A percentile compares a stretch with the other conserved stretches of the same genome.
Evolutionary conservation across 768 basidiomycete genomes (phyloP).

Genomic region (Suillus subalutaceus): DNA sequence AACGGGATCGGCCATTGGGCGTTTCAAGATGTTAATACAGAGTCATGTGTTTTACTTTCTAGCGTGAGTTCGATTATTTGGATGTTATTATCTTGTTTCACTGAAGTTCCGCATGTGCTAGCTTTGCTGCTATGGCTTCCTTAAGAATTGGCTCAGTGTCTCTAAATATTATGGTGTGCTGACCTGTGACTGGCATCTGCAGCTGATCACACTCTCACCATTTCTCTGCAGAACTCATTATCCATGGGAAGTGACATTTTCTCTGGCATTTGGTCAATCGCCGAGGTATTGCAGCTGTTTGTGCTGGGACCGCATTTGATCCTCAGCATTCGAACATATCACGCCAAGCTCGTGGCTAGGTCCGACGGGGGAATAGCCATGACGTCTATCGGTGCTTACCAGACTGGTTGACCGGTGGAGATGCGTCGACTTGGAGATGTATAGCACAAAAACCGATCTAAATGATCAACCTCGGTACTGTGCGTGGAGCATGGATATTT

Average conservation of each 20-base stretch:
- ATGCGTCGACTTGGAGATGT: too few species aligned
- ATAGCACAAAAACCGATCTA: too few species aligned
- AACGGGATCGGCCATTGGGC: not conserved
- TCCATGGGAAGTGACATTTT: not conserved
- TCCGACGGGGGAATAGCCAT: too few species aligned
- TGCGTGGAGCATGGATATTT: too few species aligned
- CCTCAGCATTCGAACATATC: not conserved
- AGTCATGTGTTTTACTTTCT: not conserved
- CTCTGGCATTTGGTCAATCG: not conserved
- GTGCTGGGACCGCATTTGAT: not conserved
- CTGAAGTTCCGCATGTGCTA: not conserved
- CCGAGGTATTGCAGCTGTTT: not conserved
- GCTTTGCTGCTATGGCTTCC: not conserved
- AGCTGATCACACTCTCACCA: not conserved
- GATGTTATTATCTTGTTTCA: not conserved
- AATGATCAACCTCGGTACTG: too few species aligned
- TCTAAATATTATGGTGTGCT: not conserved
- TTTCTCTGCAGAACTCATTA: not conserved
- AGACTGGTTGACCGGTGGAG: too few species aligned
- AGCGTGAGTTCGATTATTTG: not conserved
- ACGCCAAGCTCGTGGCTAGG: not conserved
- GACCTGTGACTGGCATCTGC: not conserved
- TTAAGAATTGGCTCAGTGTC: not conserved
- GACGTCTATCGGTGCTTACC: too few species aligned
- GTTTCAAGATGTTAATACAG: not conserved